Percentiles rank a stretch among this genome's conserved stretches.
These are phyloP conservation scores for Talaromyces sp. DNA, from an alignment of 2,329 filamentous ascomycete genomes.

Conservation along the genomic window DNA sequence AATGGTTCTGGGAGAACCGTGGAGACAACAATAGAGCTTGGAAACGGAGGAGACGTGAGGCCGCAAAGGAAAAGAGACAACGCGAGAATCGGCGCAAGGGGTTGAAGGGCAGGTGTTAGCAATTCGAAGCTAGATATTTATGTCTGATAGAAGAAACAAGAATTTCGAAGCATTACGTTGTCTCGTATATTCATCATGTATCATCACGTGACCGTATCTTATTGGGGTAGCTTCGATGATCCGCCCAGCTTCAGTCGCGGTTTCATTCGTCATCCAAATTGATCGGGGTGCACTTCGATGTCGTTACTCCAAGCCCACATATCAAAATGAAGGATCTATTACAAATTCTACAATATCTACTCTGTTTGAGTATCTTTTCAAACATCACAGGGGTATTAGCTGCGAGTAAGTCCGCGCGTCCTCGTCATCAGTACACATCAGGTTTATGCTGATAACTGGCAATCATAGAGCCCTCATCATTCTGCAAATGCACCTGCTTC, in stretches of 20 bases:
- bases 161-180: background rate
- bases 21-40: conserved; percentile 51
- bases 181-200: background rate
- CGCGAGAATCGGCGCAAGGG: conserved; percentile 55
- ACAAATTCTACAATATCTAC: conserved; percentile 21
- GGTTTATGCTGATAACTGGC: background rate
- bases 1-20: conserved; percentile 59
- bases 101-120: conserved; percentile 19
- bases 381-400: conserved; percentile 31
- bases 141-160: background rate
- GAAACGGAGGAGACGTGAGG: conserved; percentile 57
- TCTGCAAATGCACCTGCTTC: conserved; percentile 71
- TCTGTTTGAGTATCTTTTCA: conserved; percentile 29
- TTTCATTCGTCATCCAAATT: background rate
- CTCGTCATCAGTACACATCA: background rate
- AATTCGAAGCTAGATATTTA: background rate
- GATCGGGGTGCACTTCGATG: conserved; percentile 7
- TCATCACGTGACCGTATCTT: conserved; percentile 11
- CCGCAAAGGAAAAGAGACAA: conserved; percentile 58
- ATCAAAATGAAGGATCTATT: conserved; percentile 23
- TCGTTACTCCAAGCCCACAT: conserved; percentile 18
- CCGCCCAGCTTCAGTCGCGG: background rate
- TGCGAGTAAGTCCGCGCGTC: conserved; percentile 32
- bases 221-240: background rate
- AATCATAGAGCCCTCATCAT: conserved; percentile 52